Evolutionary conservation across 2,329 filamentous ascomycete species (phyloP), one percentile per base, ranked within the genome.

Genomic region (Alternaria panax): DNA sequence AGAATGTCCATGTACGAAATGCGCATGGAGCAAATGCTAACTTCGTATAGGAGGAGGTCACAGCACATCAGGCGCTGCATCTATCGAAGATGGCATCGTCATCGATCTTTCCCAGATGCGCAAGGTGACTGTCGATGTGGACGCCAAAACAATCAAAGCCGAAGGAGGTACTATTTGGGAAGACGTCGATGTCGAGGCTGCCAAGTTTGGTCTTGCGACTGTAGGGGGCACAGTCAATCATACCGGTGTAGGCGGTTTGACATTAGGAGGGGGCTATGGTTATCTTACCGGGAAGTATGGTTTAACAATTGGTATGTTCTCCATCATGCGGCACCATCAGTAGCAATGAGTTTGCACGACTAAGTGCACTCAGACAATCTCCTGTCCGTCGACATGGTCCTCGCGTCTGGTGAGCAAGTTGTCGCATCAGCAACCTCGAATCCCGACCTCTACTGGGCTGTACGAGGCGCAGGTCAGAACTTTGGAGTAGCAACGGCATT

Each of bases 141-240:
- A 76, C 2, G 77, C 75, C 9, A 77, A 81, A 61, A 83, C 80
- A 1, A 79, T 87, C 52, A 79, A 74, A 0, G 83, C 81, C 20
- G 81, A 83, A 56, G 85, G 86, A 25, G 85, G 86, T 7, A 81
- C 82, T 42, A 68, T 80, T 2, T 87, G 86, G 85, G 77, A 75
- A 54, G 83, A 87, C 65, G 82, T 88, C 12, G 86, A 88, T 63
- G 73, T 79, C 6, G 82, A 81, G 0, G 82, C 82, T 0, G 83
- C 78, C 51, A 73, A 81, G 47, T 75, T 85, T 65, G 81, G 81
- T 0, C 80, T 89, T 3, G 87, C 86, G 2, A 86, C 86, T 1
- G 84, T 88, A 0, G 87, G 86, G 8, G 87, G 87, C 3, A 88
- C 87, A 0, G 85, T 89, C 9, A 85, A 85, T 41, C 85, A 88